A percentile compares a stretch with the other conserved stretches of the same genome.
Conservation (phyloP, 345 rosid species). For the Combretum micranthum region DNA sequence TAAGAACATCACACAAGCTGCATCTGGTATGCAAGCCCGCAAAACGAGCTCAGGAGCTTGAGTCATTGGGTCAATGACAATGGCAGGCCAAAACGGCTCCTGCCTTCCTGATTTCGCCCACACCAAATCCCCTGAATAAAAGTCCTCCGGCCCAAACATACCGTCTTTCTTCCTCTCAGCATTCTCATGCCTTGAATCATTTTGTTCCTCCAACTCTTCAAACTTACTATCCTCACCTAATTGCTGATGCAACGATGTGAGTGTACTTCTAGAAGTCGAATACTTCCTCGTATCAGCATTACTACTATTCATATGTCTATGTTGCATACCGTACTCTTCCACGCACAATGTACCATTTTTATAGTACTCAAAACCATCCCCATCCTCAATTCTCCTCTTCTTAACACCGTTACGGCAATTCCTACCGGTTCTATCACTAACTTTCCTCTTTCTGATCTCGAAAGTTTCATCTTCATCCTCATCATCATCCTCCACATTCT, state of each 20-base stretch:
- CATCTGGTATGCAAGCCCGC: conserved; percentile 88
- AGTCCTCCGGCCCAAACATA: conserved; percentile 88
- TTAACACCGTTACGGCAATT: conserved; percentile 22
- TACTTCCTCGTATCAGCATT: conserved; percentile 33
- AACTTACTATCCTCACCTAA: conserved; percentile 29
- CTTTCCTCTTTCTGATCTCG: conserved; percentile 37
- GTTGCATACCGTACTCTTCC: conserved; percentile 33
- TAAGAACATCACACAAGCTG: conserved; percentile 99
- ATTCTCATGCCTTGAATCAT: conserved; percentile 13
- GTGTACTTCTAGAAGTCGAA: conserved; percentile 40
- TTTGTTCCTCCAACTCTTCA: conserved; percentile 7
- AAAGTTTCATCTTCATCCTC: conserved; percentile 7
- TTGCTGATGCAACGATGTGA: conserved; percentile 43
- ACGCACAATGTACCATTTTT: conserved; percentile 42
- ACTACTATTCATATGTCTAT: conserved; percentile 12
- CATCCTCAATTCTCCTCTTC: conserved; percentile 29
- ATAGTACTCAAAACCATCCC: conserved; percentile 21
- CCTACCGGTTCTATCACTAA: conserved; percentile 25
- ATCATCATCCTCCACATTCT: conserved; percentile 21
- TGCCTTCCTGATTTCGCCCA: conserved; percentile 85
- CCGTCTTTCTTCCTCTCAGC: conserved; percentile 33
- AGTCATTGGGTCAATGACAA: conserved; percentile 92
- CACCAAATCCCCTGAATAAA: conserved; percentile 87
- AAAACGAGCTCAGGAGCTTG: conserved; percentile 91
- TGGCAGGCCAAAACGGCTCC: conserved; percentile 90